These are phyloP conservation scores for Prunella vulgaris DNA, from an alignment of 257 asterid species.

Conservation along the genomic window DNA sequence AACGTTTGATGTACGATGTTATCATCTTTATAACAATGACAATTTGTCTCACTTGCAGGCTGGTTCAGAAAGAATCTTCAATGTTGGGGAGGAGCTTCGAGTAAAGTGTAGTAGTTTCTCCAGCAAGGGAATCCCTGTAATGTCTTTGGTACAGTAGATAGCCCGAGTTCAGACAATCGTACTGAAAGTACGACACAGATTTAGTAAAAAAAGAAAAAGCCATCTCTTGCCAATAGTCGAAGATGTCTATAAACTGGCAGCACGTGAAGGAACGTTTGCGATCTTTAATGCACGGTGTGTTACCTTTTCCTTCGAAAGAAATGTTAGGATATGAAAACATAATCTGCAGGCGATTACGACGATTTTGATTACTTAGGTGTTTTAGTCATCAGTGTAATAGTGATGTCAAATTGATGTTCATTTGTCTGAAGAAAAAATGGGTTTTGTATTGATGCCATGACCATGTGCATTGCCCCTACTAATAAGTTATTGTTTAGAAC, in stretches of 20 bases:
- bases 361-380: slow-evolving; percentile 25
- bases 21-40: not conserved
- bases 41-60: slow-evolving; percentile 34
- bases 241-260: too few relatives aligned
- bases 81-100: slow-evolving; percentile 61
- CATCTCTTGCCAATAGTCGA: not conserved
- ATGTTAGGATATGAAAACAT: not conserved
- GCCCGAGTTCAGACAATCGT: not conserved
- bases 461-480: too few relatives aligned
- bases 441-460: not conserved
- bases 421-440: not conserved
- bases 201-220: not conserved
- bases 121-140: slow-evolving; percentile 79
- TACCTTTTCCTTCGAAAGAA: not conserved
- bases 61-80: slow-evolving; percentile 43
- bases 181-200: not conserved
- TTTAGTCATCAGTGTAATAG: not conserved
- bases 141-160: slow-evolving; percentile 48
- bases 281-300: not conserved
- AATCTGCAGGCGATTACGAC: not conserved
- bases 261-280: not conserved
- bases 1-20: not conserved
- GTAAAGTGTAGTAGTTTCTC: slow-evolving; percentile 81
- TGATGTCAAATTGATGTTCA: not conserved
- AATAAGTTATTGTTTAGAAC: too few relatives aligned